Evolutionary conservation across 768 basidiomycete genomes (phyloP), one percentile per base, ranked within the genome.

Genomic region (Russula brevipes): DNA sequence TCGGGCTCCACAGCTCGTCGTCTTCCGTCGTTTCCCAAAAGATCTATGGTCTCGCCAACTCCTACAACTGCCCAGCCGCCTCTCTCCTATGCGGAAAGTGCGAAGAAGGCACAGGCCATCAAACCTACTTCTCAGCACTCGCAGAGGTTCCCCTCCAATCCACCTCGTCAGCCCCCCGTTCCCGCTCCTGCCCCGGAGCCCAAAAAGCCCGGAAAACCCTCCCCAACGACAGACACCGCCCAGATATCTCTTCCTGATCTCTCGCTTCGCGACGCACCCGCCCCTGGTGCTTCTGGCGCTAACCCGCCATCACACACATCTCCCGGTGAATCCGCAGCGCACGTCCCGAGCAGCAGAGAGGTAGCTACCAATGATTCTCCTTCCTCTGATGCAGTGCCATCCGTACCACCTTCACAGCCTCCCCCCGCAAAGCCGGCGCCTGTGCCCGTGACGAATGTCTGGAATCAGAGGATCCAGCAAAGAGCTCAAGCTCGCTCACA

Each of bases 21-120:
- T 57, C 51, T 30, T 30, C 36, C 70, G 68, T 75, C 73, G 41
- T 66, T 74, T 69, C 52, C 69, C 45, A 54, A 51, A 54, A 54
- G 57, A 59, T 59, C 66, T 44, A 74, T 74, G 74, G 71, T 73
- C 54, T 70, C 75, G 41, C 64, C 73, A 44, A 64, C 72, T 36
- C 65, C 73, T 53, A 61, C 70, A 39, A 42, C 71, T 44, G 68
- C 71, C 60, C 74, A 74, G 56, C 73, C 72, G 47, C 76, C 76
- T 66, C 77, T 84, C 54, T 86, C 85, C 35, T 87, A 87, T 61
- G 75, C 76, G 16, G 74, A 75, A 59, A 71, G 75, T 57, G 74
- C 75, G 24, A 76, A 72, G 72, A 73, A 81, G 60, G 71, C 71
- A 14, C 73, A 73, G 64, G 75, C 73, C 58, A 73, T 75, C 59